Evolutionary conservation across 176 grass and related monocot species (phyloP).

Genomic region (Rhynchospora tenuis): DNA sequence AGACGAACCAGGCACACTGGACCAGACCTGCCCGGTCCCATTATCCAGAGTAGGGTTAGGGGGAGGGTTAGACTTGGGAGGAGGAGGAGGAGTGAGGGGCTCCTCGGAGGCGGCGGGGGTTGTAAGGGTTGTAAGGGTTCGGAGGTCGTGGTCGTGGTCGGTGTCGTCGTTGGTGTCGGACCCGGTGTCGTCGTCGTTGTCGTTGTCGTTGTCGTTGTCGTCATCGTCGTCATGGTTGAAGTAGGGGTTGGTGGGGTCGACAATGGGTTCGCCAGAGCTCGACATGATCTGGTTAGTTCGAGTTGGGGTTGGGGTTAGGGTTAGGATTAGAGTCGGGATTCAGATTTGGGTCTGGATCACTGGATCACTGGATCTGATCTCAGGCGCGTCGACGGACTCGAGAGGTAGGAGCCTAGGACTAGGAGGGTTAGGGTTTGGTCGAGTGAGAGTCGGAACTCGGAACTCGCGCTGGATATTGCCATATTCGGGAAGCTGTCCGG

Average conservation of each 20-base stretch:
- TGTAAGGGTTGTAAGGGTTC: conserved; percentile 30
- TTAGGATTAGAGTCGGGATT: too few relatives aligned
- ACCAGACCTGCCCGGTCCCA: neutral
- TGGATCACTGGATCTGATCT: conserved; percentile 21
- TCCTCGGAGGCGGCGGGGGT: too few relatives aligned
- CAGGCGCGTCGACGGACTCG: neutral
- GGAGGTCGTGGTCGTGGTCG: conserved; percentile 42
- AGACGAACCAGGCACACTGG: neutral
- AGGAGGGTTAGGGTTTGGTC: neutral
- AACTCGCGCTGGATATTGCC: neutral
- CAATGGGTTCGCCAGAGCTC: conserved; percentile 33
- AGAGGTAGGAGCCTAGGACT: too few relatives aligned
- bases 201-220: conserved; percentile 31
- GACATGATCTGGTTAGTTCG: conserved; percentile 19
- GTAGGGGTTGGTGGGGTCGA: conserved; percentile 29
- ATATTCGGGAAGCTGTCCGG: neutral
- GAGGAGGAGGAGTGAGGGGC: neutral
- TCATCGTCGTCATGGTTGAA: conserved; percentile 36
- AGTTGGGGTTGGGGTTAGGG: neutral
- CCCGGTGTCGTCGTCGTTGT: conserved; percentile 15
- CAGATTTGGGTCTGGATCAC: too few relatives aligned
- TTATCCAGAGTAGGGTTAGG: conserved; percentile 2
- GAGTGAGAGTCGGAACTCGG: neutral
- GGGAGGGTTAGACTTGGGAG: neutral
- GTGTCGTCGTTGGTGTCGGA: conserved; percentile 21